These are phyloP conservation scores for Aspergillus ochraceoroseus DNA, from an alignment of 2,329 filamentous ascomycete genomes.

Conservation along the genomic window DNA sequence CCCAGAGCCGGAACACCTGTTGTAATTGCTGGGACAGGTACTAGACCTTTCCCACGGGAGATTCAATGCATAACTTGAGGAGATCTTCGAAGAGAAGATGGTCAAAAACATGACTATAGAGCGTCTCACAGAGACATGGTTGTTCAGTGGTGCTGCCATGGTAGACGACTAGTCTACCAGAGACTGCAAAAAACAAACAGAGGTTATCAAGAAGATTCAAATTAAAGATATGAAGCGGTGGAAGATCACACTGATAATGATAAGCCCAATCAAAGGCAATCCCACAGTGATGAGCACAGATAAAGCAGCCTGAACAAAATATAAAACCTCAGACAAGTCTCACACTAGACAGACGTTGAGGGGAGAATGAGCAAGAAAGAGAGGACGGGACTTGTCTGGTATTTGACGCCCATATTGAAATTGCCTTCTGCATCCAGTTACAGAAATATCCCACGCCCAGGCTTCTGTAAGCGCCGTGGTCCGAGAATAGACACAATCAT, in stretches of 20 bases:
- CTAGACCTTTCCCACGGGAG: conserved; percentile 24
- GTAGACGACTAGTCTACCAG: not conserved
- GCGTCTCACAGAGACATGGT: conserved; percentile 5
- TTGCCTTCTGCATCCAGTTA: conserved; percentile 18
- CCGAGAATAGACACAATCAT: conserved; percentile 25
- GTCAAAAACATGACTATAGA: conserved; percentile 24
- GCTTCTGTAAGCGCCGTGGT: conserved; percentile 30
- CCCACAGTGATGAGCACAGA: no score
- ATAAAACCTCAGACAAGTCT: conserved; percentile 4
- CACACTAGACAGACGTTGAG: not conserved
- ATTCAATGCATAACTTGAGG: conserved; percentile 20
- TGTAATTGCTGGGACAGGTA: conserved; percentile 33
- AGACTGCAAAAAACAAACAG: not conserved
- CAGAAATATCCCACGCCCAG: conserved; percentile 19
- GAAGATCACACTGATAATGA: no score
- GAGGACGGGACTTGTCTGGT: conserved; percentile 6
- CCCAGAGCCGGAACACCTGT: conserved; percentile 35
- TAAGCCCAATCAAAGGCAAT: conserved; percentile 1
- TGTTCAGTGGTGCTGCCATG: conserved; percentile 19
- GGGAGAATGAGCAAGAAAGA: not conserved
- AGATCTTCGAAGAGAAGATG: conserved; percentile 21
- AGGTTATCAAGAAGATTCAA: no score
- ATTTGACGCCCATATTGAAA: conserved; percentile 16
- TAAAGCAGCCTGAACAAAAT: no score
- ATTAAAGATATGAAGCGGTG: conserved; percentile 4